Evolutionary conservation across 2,329 filamentous ascomycete genomes (phyloP).

Genomic region (Cordyceps cateniannulata): DNA sequence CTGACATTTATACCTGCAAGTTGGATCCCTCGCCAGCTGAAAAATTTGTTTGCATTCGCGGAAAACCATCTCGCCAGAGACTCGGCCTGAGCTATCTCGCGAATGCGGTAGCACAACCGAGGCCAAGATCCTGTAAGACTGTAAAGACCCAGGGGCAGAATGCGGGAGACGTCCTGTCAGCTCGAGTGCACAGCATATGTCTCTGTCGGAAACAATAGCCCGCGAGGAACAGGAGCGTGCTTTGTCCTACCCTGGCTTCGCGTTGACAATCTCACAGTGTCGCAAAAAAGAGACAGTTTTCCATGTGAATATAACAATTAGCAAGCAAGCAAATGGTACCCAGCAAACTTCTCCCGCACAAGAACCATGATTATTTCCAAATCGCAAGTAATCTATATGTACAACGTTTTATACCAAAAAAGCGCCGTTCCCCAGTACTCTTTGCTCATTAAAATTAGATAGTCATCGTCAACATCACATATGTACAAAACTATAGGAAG

Average conservation of each 20-base stretch:
- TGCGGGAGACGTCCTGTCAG: not conserved
- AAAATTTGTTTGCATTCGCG: not conserved
- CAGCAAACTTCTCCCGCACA: not conserved
- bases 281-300: not conserved
- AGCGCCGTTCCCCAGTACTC: not conserved
- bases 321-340: not conserved
- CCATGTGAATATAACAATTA: not conserved
- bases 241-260: not conserved
- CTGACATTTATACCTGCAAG: not conserved
- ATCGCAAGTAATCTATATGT: not conserved
- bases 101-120: conserved; percentile 8
- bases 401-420: conserved; percentile 2
- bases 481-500: conserved; percentile 10
- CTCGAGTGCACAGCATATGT: conserved; percentile 4
- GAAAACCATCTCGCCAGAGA: not conserved
- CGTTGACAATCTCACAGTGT: not conserved
- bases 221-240: not conserved
- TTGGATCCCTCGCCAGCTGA: not conserved
- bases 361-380: not conserved
- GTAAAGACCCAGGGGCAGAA: not conserved
- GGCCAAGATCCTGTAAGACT: not conserved
- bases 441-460: conserved; percentile 5
- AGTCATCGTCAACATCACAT: conserved; percentile 11
- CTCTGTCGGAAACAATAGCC: conserved; percentile 8
- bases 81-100: not conserved